These are phyloP conservation scores for Phyllostachys edulis DNA, from an alignment of 176 grass and related monocot genomes.

Conservation along the genomic window DNA sequence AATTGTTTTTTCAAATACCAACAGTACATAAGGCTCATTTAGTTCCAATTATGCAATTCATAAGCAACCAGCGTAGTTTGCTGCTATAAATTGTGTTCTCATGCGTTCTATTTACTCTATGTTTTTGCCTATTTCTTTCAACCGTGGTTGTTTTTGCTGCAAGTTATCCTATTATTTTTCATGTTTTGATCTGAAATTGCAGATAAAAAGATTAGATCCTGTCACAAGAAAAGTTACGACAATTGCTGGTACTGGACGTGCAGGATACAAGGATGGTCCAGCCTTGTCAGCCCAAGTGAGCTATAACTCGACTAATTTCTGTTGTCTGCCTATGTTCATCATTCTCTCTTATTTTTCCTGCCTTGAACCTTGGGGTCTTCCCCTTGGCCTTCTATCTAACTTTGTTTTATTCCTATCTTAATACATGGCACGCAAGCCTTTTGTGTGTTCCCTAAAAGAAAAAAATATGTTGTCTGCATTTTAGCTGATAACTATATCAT, in stretches of 20 bases:
- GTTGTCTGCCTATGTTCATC: neutral
- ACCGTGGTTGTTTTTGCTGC: neutral
- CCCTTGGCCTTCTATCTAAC: no score
- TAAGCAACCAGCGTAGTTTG: neutral
- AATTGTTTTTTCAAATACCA: neutral
- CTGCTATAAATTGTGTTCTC: constrained; percentile 21
- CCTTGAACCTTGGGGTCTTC: neutral
- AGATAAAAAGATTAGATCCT: constrained; percentile 90
- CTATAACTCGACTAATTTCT: constrained; percentile 22
- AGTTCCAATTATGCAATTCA: constrained; percentile 15
- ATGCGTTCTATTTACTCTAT: constrained; percentile 18
- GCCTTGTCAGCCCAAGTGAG: constrained; percentile 82
- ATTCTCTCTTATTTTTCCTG: neutral
- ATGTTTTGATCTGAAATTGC: constrained; percentile 38
- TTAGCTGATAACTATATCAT: constrained; percentile 1
- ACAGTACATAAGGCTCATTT: neutral
- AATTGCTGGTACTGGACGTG: constrained; percentile 84
- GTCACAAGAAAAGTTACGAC: constrained; percentile 77
- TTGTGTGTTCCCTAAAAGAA: neutral
- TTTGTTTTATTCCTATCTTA: no score
- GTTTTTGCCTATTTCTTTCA: constrained; percentile 2
- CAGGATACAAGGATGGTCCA: constrained; percentile 79
- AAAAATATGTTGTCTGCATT: neutral
- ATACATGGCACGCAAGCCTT: neutral
- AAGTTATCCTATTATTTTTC: constrained; percentile 16